Evolutionary conservation across 306 rosid species (phyloP), one percentile per base, ranked within the genome.

Genomic region (Sophora flavescens): DNA sequence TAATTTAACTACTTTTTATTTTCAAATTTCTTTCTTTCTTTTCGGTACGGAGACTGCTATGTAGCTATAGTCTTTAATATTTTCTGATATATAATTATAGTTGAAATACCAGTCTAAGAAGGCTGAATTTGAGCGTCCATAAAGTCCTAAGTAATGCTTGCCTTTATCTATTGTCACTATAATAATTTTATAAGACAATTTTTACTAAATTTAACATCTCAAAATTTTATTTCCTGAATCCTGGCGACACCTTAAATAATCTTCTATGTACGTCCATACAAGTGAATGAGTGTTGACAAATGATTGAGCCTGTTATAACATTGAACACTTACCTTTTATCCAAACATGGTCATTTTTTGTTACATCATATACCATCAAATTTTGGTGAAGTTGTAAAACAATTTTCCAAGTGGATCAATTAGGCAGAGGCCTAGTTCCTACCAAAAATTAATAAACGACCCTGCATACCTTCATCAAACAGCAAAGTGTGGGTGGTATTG

Each of bases 381-480:
- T 57, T n/a, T 74, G 50, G 42, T 13, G 16, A 10, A 65, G 22
- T n/a, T 63, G 12, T 32, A 47, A 68, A 68, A 48, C 44, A 68
- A 28, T 47, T 0, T 47, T 65, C 2, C 18, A 76, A 52, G 28
- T 11, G 26, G 74, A 10, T 65, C 57, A 33, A 75, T 33, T 39
- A 50, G 71, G 53, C 30, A 63, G 16, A 44, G 42, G 42, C 32
- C 13, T 6, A 38, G 16, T 32, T 3, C 12, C 45, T 13, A 44
- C 28, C 10, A 54, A 13, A 38, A 71, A 17, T 22, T 22, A 22
- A 22, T 3, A 47, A 32, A 75, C 3, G 51, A 38, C 53, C 17
- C 53, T 32, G 30, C 75, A 58, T 70, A 78, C n/a, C 73, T 80
- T 67, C 48, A 48, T 39, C 58, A 68, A 61, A 70, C 77, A 70